Base-by-base conservation (phyloP, 2,329 filamentous ascomycete genomes). In the Pseudogymnoascus sp. region DNA sequence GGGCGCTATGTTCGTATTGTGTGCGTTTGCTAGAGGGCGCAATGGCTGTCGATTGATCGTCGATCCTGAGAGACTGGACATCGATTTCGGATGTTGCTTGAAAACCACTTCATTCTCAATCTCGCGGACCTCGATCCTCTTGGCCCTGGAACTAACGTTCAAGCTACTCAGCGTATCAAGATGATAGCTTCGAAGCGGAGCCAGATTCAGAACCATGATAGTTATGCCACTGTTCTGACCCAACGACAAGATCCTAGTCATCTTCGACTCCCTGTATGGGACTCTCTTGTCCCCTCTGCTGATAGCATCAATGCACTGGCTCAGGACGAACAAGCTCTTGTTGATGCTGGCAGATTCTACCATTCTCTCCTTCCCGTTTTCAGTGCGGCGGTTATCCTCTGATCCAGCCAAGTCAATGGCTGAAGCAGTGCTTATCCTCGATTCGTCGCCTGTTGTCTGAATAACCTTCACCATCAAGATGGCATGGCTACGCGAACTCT, bases 331-430 rank as follows among this genome's bases (percentile, higher is more conserved):
- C 5, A 97, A 80, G 67, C 91, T 95, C 78, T 97, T 97, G 82
- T 97, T 97, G 79, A 97, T 97, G 71, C 91, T 93, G 0, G 93
- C 92, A 40, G 92, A 96, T 75, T 97, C 93, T n/a, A 96, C 84
- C 73, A 97, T 80, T 25, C 93, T 84, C 74, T 96, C 92, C 74
- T 92, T 94, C 70, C 88, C 91, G 74, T 97, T 97, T 61, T 96
- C 93, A 0, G 93, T 97, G 60, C 93, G 82, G 59, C 93, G 84
- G 74, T 97, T 97, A 75, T 97, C 93, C 76, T 97, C 94, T 1
- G 92, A 97, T 42, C 93, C 93, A 63, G 93, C 93, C 69, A 97
- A 81, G 76, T 97, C 93, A 74, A 97, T 97, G 71, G 92, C 92
- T 1, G 91, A 96, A 12, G 90, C 92, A 2, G 89, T 94, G 77